A percentile compares a stretch with the other conserved stretches of the same genome.
phyloP scores from a whole-genome alignment of 768 basidiomycete genomes.

The Clitopilus passeckerianus region DNA sequence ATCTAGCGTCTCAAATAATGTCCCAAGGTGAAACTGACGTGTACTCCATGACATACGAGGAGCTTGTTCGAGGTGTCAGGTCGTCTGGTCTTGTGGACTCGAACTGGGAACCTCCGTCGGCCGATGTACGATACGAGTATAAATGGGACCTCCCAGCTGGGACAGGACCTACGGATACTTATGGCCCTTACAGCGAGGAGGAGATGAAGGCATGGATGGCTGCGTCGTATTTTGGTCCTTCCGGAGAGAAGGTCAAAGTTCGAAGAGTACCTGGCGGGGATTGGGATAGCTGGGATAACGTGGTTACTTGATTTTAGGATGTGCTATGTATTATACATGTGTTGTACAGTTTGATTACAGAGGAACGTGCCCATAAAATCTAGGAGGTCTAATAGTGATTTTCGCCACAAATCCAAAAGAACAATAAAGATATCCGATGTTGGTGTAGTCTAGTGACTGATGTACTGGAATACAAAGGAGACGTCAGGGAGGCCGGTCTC shows the following conservation, averaged over 20 bases:
- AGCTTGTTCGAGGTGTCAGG: constrained; percentile 73
- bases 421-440: too few species aligned
- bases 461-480: constrained; percentile 95
- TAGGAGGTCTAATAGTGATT: too few species aligned
- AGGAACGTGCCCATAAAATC: neutral
- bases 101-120: constrained; percentile 73
- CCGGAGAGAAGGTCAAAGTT: constrained; percentile 76
- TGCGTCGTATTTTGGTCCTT: constrained; percentile 75
- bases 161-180: constrained; percentile 44
- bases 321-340: neutral
- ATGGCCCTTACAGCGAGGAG: constrained; percentile 78
- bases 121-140: constrained; percentile 76
- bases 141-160: constrained; percentile 63
- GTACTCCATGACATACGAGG: constrained; percentile 83
- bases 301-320: neutral
- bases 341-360: neutral
- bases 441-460: constrained; percentile 59
- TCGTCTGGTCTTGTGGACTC: constrained; percentile 63
- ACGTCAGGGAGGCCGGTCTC: constrained; percentile 82
- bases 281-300: constrained; percentile 60
- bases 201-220: constrained; percentile 79
- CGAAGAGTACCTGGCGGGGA: constrained; percentile 52
- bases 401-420: too few species aligned
- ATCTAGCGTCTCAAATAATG: constrained; percentile 86
- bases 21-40: constrained; percentile 82